Percentiles rank a stretch among this genome's conserved stretches.
phyloP scores from a whole-genome alignment of 2,329 filamentous ascomycete species.

The Cyphellophora attinorum region DNA sequence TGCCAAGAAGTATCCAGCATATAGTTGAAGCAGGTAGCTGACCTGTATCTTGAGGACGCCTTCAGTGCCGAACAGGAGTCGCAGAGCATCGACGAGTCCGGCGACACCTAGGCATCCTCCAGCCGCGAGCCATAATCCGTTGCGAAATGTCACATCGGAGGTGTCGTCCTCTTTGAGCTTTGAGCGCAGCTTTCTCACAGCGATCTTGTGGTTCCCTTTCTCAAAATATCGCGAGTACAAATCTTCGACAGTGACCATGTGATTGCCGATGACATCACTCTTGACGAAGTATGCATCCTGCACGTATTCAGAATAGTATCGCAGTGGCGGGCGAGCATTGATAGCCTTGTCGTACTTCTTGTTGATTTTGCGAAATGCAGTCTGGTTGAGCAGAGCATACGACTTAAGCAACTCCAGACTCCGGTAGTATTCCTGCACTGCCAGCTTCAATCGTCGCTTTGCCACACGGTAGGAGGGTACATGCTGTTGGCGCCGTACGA shows the following conservation, averaged over 20 bases:
- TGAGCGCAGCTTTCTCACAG: slow-evolving; percentile 74
- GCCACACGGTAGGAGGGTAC: slow-evolving; percentile 63
- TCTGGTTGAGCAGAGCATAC: slow-evolving; percentile 81
- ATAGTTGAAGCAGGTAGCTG: slow-evolving; percentile 69
- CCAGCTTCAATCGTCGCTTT: slow-evolving; percentile 83
- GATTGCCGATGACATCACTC: slow-evolving; percentile 71
- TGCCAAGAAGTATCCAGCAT: slow-evolving; percentile 83
- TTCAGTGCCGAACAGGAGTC: slow-evolving; percentile 42
- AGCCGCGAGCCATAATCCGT: slow-evolving; percentile 57
- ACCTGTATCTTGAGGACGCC: slow-evolving; percentile 42
- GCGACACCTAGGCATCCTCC: slow-evolving; percentile 59
- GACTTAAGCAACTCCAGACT: slow-evolving; percentile 85
- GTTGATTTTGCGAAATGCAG: slow-evolving; percentile 92
- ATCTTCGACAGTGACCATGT: slow-evolving; percentile 76
- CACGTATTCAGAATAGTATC: slow-evolving; percentile 86
- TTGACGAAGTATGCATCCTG: slow-evolving; percentile 85
- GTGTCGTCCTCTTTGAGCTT: slow-evolving; percentile 52
- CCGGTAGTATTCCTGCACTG: slow-evolving; percentile 86
- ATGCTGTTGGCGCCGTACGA: not conserved
- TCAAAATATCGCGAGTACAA: slow-evolving; percentile 93
- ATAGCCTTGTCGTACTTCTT: slow-evolving; percentile 97
- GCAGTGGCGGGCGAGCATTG: slow-evolving; percentile 63
- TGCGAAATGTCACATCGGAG: slow-evolving; percentile 50
- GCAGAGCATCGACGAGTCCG: slow-evolving; percentile 51
- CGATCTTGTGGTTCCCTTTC: slow-evolving; percentile 83